Percentiles rank a stretch among this genome's conserved stretches.
Conservation (phyloP, 1,284 basidiomycete species). For the Malassezia obtusa region DNA sequence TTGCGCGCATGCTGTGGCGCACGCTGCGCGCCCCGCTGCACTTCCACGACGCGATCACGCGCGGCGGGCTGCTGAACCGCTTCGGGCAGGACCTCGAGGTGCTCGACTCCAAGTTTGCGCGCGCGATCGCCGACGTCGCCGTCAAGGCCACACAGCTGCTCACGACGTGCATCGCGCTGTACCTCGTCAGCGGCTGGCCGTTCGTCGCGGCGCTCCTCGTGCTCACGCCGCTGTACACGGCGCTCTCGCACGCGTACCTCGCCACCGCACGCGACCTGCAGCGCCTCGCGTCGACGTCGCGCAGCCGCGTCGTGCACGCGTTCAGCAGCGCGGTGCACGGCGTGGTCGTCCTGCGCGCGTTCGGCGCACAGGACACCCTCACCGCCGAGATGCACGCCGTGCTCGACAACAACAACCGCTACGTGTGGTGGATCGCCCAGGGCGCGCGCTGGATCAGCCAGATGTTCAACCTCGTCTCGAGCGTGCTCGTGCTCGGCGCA, state of each 20-base stretch:
- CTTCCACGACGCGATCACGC: conserved; percentile 37
- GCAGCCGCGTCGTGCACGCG: conserved; percentile 46
- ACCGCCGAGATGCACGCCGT: conserved; percentile 49
- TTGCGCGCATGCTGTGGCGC: conserved; percentile 23
- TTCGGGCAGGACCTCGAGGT: conserved; percentile 52
- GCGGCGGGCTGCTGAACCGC: conserved; percentile 53
- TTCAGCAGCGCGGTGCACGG: conserved; percentile 49
- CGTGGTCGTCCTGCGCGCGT: conserved; percentile 53
- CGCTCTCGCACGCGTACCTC: conserved; percentile 51
- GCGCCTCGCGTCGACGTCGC: conserved; percentile 39
- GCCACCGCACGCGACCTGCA: conserved; percentile 52
- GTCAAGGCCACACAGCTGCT: conserved; percentile 43
- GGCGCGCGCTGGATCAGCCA: conserved; percentile 25
- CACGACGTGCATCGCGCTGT: conserved; percentile 35
- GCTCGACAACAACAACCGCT: conserved; percentile 50
- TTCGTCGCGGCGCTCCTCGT: conserved; percentile 50
- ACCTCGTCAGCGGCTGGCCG: conserved; percentile 33
- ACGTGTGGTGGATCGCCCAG: conserved; percentile 26
- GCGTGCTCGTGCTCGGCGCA: conserved; percentile 51
- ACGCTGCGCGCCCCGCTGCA: conserved; percentile 30
- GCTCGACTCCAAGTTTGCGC: conserved; percentile 50
- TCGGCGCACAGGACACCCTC: conserved; percentile 52
- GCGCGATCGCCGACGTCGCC: conserved; percentile 7
- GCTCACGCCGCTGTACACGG: conserved; percentile 50
- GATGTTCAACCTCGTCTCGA: conserved; percentile 50